Percentiles rank a stretch among this genome's conserved stretches.
Evolutionary conservation across 2,329 filamentous ascomycete species (phyloP).

Genomic region (Fusarium pininemorale): DNA sequence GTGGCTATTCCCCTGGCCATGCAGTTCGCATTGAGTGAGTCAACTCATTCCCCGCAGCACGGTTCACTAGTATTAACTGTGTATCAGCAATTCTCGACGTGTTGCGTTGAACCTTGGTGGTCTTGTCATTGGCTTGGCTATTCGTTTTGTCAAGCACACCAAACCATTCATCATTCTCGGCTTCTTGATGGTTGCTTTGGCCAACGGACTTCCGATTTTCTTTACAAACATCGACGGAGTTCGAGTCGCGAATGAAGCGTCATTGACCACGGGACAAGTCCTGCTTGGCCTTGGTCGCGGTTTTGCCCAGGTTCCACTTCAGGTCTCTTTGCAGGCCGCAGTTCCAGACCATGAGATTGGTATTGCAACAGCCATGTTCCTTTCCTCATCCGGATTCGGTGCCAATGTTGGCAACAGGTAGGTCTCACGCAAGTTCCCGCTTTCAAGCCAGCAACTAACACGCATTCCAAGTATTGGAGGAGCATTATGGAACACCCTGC

Average conservation of each 20-base stretch:
- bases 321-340: constrained; percentile 45
- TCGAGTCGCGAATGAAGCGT: constrained; percentile 5
- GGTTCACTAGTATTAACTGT: too few species aligned
- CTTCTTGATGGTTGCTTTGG: background rate
- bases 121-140: constrained; percentile 44
- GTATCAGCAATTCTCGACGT: constrained; percentile 43
- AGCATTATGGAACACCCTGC: constrained; percentile 46
- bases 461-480: constrained; percentile 42
- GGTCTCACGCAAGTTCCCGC: rapidly evolving
- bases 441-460: background rate
- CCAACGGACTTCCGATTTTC: background rate
- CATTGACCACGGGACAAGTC: constrained; percentile 43
- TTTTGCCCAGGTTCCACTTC: constrained; percentile 43
- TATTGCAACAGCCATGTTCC: constrained; percentile 47
- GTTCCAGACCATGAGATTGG: constrained; percentile 46
- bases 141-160: constrained; percentile 21
- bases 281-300: constrained; percentile 43
- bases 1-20: constrained; percentile 44
- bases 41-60: too few species aligned
- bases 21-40: constrained; percentile 46
- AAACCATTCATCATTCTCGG: background rate
- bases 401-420: constrained; percentile 43
- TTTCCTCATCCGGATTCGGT: constrained; percentile 44
- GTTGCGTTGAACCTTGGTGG: constrained; percentile 40
- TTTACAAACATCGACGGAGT: constrained; percentile 18